These are phyloP conservation scores for Kwoniella heveanensis DNA, from an alignment of 768 basidiomycete genomes.

Conservation along the genomic window DNA sequence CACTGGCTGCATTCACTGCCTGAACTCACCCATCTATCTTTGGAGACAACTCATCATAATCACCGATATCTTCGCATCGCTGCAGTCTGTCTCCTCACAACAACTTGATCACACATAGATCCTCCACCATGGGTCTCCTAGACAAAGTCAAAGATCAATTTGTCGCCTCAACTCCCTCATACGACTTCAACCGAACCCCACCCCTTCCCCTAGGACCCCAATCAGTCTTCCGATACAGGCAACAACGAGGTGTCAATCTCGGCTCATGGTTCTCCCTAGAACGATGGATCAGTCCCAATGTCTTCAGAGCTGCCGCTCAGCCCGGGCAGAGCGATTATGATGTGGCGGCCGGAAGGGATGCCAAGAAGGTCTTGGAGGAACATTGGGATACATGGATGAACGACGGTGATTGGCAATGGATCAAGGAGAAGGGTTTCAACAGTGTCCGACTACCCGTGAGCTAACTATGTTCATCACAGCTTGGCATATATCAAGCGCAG, in stretches of 20 bases:
- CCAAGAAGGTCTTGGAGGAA: slow-evolving; percentile 62
- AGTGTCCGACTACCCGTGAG: slow-evolving; percentile 67
- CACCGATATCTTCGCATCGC: no score
- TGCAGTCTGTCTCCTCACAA: neutral
- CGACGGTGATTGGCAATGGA: slow-evolving; percentile 73
- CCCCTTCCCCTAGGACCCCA: slow-evolving; percentile 39
- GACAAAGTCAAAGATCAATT: slow-evolving; percentile 51
- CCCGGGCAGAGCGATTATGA: slow-evolving; percentile 64
- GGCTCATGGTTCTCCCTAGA: slow-evolving; percentile 75
- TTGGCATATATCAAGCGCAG: neutral
- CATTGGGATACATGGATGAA: slow-evolving; percentile 85
- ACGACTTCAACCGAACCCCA: slow-evolving; percentile 10
- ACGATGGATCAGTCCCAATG: slow-evolving; percentile 67
- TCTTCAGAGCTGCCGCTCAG: slow-evolving; percentile 61
- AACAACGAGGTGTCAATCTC: slow-evolving; percentile 79
- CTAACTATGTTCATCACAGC: neutral
- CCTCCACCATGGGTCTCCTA: slow-evolving; percentile 51
- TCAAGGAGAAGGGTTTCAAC: slow-evolving; percentile 64
- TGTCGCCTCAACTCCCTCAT: slow-evolving; percentile 7
- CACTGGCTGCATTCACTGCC: neutral
- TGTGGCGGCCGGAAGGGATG: slow-evolving; percentile 63
- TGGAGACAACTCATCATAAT: no score
- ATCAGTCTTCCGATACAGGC: slow-evolving; percentile 66
- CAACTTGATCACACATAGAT: slow-evolving; percentile 22
- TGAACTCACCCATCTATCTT: no score